Base-by-base conservation (phyloP, 495 filamentous ascomycete genomes). In the Neurospora tetrasperma region DNA sequence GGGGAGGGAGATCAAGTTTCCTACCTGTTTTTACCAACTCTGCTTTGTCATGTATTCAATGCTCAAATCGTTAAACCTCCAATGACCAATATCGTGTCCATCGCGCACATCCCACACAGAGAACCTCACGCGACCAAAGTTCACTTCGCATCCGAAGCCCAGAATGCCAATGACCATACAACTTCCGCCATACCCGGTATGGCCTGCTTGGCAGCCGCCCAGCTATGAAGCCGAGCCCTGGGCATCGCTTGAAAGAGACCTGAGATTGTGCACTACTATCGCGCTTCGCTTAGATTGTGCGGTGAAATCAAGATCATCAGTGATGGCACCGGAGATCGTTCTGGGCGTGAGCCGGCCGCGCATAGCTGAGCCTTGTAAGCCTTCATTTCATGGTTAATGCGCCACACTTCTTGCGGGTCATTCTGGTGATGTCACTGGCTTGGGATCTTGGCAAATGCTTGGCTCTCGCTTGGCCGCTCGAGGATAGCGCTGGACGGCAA, bases 391-490 rank as follows among this genome's bases (percentile, higher is more conserved):
- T 70, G 69, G 40, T 27, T 70, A 35, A 35, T 46, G 70, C 70
- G 41, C 41, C 70, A 71, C 41, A 42, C 23, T 62, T 71, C 23
- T n/a, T 48, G 23, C 35, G 54, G 23, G 1, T 27, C 23, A 59
- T 41, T 23, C 18, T 18, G 41, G 41, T 71, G 70, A 71, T 71
- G 70, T 71, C 70, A 71, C 44, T 71, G 27, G 70, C 23, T 62
- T 62, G 27, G 54, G 11, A 16, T 62, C 27, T 66, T 66, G 27
- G 54, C 54, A 18, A 38, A 66, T 18, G 54, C 27, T 66, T 35
- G 23, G 54, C 27, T 18, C 35, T 27, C 14, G 54, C 54, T 62
- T 66, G 54, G 54, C 54, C 27, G 27, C 27, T 31, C 27, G 27
- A 66, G 27, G 27, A 66, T 66, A 62, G 48, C 48, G 48, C 20